A percentile compares a stretch with the other conserved stretches of the same genome.
Conservation (phyloP, 345 rosid genomes). For the Hibiscus trionum region DNA sequence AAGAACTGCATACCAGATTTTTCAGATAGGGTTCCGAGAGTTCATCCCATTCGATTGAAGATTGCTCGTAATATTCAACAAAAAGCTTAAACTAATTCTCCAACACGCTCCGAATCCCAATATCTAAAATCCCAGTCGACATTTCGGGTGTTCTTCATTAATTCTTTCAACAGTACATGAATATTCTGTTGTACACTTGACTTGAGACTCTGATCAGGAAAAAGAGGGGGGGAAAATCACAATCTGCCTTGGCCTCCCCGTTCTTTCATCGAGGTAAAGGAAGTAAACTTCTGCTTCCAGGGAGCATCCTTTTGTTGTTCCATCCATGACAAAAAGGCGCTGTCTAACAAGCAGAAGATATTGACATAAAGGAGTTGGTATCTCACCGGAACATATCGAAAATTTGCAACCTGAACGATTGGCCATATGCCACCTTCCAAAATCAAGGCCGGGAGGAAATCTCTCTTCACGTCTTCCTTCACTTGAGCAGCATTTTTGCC, state of each 20-base stretch:
- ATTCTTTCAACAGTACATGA: conserved; percentile 7
- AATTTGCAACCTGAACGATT: conserved; percentile 72
- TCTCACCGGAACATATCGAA: conserved; percentile 71
- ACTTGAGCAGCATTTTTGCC: conserved; percentile 64
- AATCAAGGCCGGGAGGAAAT: conserved; percentile 77
- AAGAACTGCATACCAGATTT: background rate
- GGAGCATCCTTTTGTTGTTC: conserved; percentile 93
- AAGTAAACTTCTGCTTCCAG: conserved; percentile 79
- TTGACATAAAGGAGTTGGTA: conserved; percentile 89
- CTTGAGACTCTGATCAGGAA: background rate
- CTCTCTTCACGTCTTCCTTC: conserved; percentile 81
- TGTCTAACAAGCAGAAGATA: conserved; percentile 79
- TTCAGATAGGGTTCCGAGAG: no score
- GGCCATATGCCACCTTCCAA: conserved; percentile 91
- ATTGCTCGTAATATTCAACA: background rate
- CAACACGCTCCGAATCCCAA: background rate
- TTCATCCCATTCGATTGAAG: background rate
- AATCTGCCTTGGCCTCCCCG: conserved; percentile 39
- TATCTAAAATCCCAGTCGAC: background rate
- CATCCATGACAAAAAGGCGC: conserved; percentile 74
- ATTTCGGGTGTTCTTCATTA: background rate
- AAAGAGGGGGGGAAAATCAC: conserved; percentile 15
- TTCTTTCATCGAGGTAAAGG: conserved; percentile 44
- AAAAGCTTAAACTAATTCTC: background rate
- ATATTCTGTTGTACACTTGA: conserved; percentile 1